Evolutionary conservation across 2,329 filamentous ascomycete genomes (phyloP).

Genomic region (Aspergillus novoparasiticus): DNA sequence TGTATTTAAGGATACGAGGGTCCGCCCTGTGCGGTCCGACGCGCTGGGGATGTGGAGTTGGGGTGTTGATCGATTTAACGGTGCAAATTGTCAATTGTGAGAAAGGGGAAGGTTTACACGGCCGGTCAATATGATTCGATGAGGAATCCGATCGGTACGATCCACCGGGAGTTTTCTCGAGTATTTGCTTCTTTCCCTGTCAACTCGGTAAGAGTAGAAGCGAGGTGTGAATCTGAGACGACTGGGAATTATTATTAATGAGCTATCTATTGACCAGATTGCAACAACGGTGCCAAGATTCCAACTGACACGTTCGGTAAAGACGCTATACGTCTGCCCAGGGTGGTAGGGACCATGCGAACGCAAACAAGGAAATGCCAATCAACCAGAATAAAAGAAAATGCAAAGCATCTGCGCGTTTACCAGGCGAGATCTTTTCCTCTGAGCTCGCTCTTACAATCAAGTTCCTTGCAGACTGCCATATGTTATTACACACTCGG

Average conservation of each 20-base stretch:
- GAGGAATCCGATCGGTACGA: background rate
- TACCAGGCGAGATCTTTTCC: conserved; percentile 19
- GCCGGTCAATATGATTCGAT: background rate
- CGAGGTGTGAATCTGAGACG: background rate
- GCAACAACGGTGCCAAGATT: conserved; percentile 6
- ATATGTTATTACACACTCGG: conserved; percentile 1
- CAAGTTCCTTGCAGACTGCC: conserved; percentile 27
- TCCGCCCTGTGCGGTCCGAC: background rate
- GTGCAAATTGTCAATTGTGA: conserved; percentile 2
- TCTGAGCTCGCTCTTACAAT: conserved; percentile 13
- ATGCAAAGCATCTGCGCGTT: background rate
- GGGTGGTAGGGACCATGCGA: background rate
- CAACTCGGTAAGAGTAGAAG: background rate
- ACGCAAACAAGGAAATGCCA: background rate
- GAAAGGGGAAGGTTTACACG: conserved; percentile 19
- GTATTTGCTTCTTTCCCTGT: background rate
- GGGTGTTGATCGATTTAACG: background rate
- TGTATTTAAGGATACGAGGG: conserved; percentile 7
- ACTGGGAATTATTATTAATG: background rate
- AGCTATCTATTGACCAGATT: conserved; percentile 8
- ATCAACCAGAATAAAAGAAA: background rate
- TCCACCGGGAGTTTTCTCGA: background rate
- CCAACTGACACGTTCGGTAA: background rate
- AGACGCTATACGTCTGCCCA: background rate
- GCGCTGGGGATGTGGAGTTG: conserved; percentile 7